Conservation (phyloP, 768 basidiomycete genomes). For the Lactifluus piperatus region DNA sequence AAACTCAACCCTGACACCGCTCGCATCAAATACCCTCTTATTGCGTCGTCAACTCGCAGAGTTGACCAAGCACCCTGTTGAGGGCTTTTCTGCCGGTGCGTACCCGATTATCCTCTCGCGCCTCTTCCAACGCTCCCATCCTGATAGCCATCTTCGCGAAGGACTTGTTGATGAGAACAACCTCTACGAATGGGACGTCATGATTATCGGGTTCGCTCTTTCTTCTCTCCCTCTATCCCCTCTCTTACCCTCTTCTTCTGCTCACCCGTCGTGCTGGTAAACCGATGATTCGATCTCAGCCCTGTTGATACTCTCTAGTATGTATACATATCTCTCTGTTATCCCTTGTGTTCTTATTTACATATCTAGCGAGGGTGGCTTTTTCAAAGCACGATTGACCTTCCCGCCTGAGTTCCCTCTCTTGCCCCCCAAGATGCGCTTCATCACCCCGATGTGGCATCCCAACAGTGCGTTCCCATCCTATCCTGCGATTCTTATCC, state of each 20-base stretch:
- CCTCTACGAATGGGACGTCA: slow-evolving; percentile 92
- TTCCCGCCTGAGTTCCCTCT: slow-evolving; percentile 91
- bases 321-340: slow-evolving; percentile 22
- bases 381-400: slow-evolving; percentile 83
- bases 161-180: slow-evolving; percentile 94
- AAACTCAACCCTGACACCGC: slow-evolving; percentile 13
- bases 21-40: slow-evolving; percentile 41
- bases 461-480: slow-evolving; percentile 71
- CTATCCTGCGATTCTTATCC: not conserved
- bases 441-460: slow-evolving; percentile 94
- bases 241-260: not conserved
- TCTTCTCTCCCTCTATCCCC: not conserved
- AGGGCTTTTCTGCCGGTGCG: slow-evolving; percentile 92
- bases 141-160: slow-evolving; percentile 31
- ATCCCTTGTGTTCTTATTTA: slow-evolving; percentile 15
- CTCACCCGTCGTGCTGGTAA: slow-evolving; percentile 3
- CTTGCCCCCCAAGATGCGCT: slow-evolving; percentile 91
- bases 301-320: slow-evolving; percentile 92
- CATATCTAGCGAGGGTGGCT: slow-evolving; percentile 79
- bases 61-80: slow-evolving; percentile 86
- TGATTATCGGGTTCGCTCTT: slow-evolving; percentile 77
- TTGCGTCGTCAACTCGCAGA: slow-evolving; percentile 75
- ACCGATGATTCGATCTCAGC: slow-evolving; percentile 35
- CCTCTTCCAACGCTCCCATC: slow-evolving; percentile 17
- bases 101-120: slow-evolving; percentile 24